Evolutionary conservation across 345 rosid species (phyloP), one percentile per base, ranked within the genome.

Genomic region (Xanthoceras sorbifolium): DNA sequence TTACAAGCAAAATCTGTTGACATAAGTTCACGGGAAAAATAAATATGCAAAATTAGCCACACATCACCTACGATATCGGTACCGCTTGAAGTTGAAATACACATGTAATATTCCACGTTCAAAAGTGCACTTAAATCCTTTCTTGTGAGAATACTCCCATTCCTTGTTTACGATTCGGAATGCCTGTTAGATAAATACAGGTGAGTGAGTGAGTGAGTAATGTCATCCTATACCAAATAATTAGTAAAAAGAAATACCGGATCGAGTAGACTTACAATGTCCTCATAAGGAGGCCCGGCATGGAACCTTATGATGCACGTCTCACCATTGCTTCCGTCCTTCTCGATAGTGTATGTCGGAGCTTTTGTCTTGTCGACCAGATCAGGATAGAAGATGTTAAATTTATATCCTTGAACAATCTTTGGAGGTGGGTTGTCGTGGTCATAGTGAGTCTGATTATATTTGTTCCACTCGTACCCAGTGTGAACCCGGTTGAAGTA

Each of bases 391-490:
- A 95, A 95, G 78, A 95, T 95, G 77, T 95, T 95, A 48, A 95
- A 95, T 77, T 95, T 95, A 73, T 93, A 93, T 18, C 99, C 98
- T 76, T 93, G 98, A 67, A 95, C 99, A 23, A 87, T 86, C 84
- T 95, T 93, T 3, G 99, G 99, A 62, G 99, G 99, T 1, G 97
- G 99, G 69, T 95, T 95, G 82, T 95, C 99, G 36, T 95, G 99
- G 82, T 95, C 97, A 9, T 93, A 95, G 69, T 93, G 97, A 0
- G 98, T 93, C 64, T 95, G 98, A 72, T 92, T 93, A 79, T 95
- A 95, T 70, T 95, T 95, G 87, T 91, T 95, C 98, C 99, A 95
- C 82, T 95, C 99, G 31, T 93, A 95, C 64, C 99, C 99, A 14
- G 99, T 95, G 84, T 95, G 99, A n/a, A 93, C 98, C 8, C 99